These are phyloP conservation scores for Triticum monococcum DNA, from an alignment of 176 grass and related monocot species.

Conservation along the genomic window DNA sequence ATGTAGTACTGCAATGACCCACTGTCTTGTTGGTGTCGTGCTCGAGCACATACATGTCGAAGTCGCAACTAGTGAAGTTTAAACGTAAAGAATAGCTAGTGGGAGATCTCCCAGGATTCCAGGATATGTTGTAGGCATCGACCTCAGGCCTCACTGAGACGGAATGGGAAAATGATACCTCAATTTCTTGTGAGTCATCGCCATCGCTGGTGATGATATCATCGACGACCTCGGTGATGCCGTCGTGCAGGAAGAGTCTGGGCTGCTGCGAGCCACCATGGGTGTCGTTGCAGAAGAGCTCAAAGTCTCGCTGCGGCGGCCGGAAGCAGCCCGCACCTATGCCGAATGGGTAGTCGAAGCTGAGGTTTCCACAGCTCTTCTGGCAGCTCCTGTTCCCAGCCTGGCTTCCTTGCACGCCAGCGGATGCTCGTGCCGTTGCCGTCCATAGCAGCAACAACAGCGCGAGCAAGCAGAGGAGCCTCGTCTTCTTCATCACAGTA, in stretches of 20 bases:
- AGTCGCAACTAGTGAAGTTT: not conserved
- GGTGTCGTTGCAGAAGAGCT: not conserved
- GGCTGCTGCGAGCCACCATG: not conserved
- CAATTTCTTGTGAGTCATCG: fast-evolving
- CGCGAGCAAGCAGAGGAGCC: not conserved
- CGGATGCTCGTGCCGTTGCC: not conserved
- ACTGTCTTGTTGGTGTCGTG: fast-evolving
- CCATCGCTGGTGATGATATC: fast-evolving
- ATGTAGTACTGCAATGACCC: not conserved
- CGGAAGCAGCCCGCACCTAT: not conserved
- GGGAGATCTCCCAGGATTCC: not conserved
- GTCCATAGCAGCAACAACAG: not conserved
- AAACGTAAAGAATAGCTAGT: fast-evolving
- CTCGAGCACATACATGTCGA: not conserved
- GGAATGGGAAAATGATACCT: not conserved
- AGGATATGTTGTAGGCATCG: not conserved
- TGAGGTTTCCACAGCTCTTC: not conserved
- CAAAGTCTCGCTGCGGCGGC: not conserved
- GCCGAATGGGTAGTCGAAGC: not conserved
- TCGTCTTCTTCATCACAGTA: not conserved
- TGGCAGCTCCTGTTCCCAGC: not conserved
- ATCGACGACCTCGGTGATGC: not conserved
- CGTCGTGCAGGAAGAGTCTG: not conserved
- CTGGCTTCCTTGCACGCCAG: not conserved
- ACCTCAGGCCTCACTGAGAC: not conserved